Evolutionary conservation across 768 basidiomycete genomes (phyloP).

Genomic region (Tylopilus vinaceipallidus): DNA sequence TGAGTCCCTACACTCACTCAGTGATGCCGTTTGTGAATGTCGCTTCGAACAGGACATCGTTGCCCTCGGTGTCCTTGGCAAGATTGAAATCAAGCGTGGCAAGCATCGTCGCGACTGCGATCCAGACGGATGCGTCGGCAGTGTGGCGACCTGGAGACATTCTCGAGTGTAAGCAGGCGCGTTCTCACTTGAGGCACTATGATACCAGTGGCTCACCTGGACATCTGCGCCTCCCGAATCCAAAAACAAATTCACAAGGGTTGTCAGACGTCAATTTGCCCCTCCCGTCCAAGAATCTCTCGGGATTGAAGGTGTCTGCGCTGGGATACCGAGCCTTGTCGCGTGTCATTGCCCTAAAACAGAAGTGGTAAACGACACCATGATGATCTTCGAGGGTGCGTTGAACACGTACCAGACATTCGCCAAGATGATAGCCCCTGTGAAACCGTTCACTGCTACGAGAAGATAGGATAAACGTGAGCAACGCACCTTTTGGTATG

Average conservation of each 20-base stretch:
- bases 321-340: constrained; percentile 3
- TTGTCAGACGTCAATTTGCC: neutral
- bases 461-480: neutral
- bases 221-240: constrained; percentile 1
- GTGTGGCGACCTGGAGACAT: no score
- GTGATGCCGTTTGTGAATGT: no score
- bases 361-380: neutral
- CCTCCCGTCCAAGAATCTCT: constrained; percentile 5
- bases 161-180: no score
- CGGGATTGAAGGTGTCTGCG: constrained; percentile 7
- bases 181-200: no score
- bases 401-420: neutral
- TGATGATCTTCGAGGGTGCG: neutral
- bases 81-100: no score
- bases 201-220: neutral
- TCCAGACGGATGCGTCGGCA: no score
- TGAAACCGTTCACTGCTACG: neutral
- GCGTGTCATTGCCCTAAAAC: neutral
- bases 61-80: no score
- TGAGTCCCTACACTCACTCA: no score
- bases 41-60: no score
- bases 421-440: neutral
- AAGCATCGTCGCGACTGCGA: no score
- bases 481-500: constrained; percentile 45
- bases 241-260: constrained; percentile 1